A percentile compares a stretch with the other conserved stretches of the same genome.
These are phyloP conservation scores for Phytopythium kandeliae DNA, from an alignment of 352 stramenopile genomes.

Conservation along the genomic window DNA sequence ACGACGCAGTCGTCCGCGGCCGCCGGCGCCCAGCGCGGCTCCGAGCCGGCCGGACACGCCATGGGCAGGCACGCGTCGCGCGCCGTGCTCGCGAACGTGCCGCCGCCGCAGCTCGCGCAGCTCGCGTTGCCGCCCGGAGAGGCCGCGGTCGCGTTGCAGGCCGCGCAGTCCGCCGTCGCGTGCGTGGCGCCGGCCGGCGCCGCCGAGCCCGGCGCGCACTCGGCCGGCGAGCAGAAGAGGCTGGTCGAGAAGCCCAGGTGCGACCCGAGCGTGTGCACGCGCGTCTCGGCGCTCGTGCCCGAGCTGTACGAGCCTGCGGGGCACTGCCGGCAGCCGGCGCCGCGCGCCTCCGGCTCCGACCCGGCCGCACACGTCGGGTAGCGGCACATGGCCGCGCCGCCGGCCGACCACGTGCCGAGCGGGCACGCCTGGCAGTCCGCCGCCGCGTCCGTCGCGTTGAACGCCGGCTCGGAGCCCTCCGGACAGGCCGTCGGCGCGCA, in stretches of 20 bases:
- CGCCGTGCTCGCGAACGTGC: slow-evolving; percentile 20
- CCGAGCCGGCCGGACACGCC: slow-evolving; percentile 19
- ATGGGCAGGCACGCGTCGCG: slow-evolving; percentile 19
- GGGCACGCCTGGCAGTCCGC: slow-evolving; percentile 23
- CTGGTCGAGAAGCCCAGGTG: background rate
- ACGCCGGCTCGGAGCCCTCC: slow-evolving; percentile 18
- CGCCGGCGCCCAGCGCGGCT: slow-evolving; percentile 15
- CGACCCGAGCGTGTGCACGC: slow-evolving; percentile 1
- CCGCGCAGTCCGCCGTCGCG: slow-evolving; percentile 18
- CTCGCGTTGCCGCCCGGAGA: slow-evolving; percentile 24
- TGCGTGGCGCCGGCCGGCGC: slow-evolving; percentile 16
- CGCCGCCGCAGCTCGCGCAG: slow-evolving; percentile 23
- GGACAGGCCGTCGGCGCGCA: slow-evolving; percentile 24
- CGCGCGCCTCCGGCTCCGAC: slow-evolving; percentile 30
- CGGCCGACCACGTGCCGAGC: slow-evolving; percentile 24
- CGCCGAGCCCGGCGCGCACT: slow-evolving; percentile 20
- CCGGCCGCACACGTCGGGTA: slow-evolving; percentile 31
- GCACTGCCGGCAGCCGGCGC: slow-evolving; percentile 22
- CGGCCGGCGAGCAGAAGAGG: slow-evolving; percentile 19
- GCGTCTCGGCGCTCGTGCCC: slow-evolving; percentile 11
- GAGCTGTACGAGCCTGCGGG: slow-evolving; percentile 19
- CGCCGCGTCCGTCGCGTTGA: slow-evolving; percentile 22
- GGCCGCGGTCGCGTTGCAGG: slow-evolving; percentile 23
- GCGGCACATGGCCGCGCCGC: slow-evolving; percentile 24
- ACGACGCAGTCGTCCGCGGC: slow-evolving; percentile 19